Percentiles rank a stretch among this genome's conserved stretches.
Conservation (phyloP, 768 basidiomycete species). For the Boletus huronensis region DNA sequence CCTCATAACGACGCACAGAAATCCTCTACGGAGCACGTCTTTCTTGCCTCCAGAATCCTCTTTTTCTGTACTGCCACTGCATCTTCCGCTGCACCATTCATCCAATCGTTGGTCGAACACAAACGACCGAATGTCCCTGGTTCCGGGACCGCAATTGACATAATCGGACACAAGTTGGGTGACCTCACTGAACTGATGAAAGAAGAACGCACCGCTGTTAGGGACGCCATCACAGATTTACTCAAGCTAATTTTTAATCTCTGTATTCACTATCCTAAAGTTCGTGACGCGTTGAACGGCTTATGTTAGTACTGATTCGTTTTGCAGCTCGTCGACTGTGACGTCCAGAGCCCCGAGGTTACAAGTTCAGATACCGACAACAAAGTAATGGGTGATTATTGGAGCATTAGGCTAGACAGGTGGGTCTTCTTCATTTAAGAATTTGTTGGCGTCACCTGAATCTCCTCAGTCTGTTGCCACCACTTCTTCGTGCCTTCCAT, state of each 20-base stretch:
- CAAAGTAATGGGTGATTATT: slow-evolving; percentile 68
- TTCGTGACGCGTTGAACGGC: slow-evolving; percentile 18
- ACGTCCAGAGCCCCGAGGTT: slow-evolving; percentile 37
- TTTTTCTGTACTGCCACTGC: slow-evolving; percentile 66
- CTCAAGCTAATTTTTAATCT: slow-evolving; percentile 86
- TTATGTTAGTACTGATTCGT: not conserved
- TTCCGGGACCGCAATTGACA: slow-evolving; percentile 52
- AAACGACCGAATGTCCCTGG: slow-evolving; percentile 46
- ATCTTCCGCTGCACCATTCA: slow-evolving; percentile 41
- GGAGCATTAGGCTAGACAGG: slow-evolving; percentile 73
- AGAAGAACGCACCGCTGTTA: slow-evolving; percentile 38
- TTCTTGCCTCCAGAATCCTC: slow-evolving; percentile 71
- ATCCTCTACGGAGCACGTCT: slow-evolving; percentile 61
- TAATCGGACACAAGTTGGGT: slow-evolving; percentile 61
- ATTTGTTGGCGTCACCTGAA: not conserved
- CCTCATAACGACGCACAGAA: slow-evolving; percentile 42
- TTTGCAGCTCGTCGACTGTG: slow-evolving; percentile 38
- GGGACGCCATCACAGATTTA: slow-evolving; percentile 77
- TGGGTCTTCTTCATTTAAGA: slow-evolving; percentile 32
- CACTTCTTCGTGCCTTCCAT: slow-evolving; percentile 68
- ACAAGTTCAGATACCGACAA: slow-evolving; percentile 14
- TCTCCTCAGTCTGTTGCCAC: slow-evolving; percentile 51
- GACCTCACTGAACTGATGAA: slow-evolving; percentile 47
- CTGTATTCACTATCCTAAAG: slow-evolving; percentile 78
- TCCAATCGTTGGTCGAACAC: slow-evolving; percentile 61